These are phyloP conservation scores for Cymodocea nodosa DNA, from an alignment of 116 monocot species.

Conservation along the genomic window DNA sequence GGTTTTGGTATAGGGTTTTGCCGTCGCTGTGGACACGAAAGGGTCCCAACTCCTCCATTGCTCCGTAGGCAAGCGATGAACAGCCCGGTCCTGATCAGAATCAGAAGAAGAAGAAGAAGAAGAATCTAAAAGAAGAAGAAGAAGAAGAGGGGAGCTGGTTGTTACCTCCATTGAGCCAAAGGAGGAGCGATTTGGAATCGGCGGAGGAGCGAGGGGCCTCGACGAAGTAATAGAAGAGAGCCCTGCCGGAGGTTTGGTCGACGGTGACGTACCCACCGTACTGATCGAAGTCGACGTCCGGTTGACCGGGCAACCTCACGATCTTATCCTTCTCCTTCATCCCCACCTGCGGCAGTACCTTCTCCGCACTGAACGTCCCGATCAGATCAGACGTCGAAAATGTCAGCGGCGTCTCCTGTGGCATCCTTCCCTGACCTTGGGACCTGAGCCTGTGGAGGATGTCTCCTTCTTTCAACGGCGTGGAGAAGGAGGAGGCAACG, in stretches of 20 bases:
- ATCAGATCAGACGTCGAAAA: too few relatives aligned
- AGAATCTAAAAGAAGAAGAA: too few relatives aligned
- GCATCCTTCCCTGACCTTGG: neutral
- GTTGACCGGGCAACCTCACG: slow-evolving; percentile 7
- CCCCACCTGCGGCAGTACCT: neutral
- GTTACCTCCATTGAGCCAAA: slow-evolving; percentile 50
- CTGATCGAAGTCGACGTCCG: slow-evolving; percentile 13
- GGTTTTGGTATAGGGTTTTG: slow-evolving; percentile 29
- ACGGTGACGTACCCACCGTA: slow-evolving; percentile 34
- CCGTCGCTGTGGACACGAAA: slow-evolving; percentile 40
- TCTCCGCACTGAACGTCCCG: too few relatives aligned
- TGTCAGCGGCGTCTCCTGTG: neutral
- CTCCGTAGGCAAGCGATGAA: slow-evolving; percentile 44
- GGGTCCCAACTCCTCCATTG: slow-evolving; percentile 48
- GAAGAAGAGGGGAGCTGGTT: neutral
- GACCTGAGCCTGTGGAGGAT: neutral
- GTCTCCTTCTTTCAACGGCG: slow-evolving; percentile 7
- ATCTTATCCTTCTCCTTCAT: slow-evolving; percentile 10
- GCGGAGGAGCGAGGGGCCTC: slow-evolving; percentile 11
- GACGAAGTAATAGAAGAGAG: slow-evolving; percentile 29
- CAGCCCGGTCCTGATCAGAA: slow-evolving; percentile 47
- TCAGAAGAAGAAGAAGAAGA: neutral
- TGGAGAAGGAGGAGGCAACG: too few relatives aligned
- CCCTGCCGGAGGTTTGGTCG: slow-evolving; percentile 15
- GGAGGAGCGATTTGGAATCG: slow-evolving; percentile 20